Percentiles rank a stretch among this genome's conserved stretches.
These are phyloP conservation scores for Fallopia convolvulus DNA, from an alignment of 148 eudicot genomes.

Conservation along the genomic window DNA sequence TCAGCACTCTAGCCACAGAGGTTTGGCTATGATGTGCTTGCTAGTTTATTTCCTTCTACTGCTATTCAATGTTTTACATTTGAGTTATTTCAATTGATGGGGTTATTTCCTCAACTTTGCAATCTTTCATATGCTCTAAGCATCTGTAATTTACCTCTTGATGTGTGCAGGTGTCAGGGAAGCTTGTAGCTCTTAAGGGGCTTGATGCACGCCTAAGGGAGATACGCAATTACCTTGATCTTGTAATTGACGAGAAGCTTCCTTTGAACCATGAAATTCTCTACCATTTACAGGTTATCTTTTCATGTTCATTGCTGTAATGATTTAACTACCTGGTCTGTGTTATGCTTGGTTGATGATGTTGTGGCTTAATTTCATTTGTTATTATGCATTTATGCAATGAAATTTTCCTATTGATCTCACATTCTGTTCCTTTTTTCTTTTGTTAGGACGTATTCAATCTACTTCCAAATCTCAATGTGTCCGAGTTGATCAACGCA, in stretches of 20 bases:
- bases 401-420: neutral
- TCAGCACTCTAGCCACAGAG: constrained; percentile 97
- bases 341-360: neutral
- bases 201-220: constrained; percentile 80
- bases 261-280: constrained; percentile 91
- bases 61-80: neutral
- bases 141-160: neutral
- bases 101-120: neutral
- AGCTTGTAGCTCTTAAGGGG: constrained; percentile 92
- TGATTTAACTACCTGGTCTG: neutral
- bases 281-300: constrained; percentile 78
- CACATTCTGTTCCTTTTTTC: neutral
- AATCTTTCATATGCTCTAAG: neutral
- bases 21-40: constrained; percentile 20
- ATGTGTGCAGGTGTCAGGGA: constrained; percentile 67
- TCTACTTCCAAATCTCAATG: constrained; percentile 85
- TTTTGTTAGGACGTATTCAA: constrained; percentile 80
- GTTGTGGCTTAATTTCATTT: neutral
- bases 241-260: constrained; percentile 75
- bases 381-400: neutral
- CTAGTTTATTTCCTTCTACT: neutral
- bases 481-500: constrained; percentile 68
- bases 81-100: neutral
- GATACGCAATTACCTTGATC: constrained; percentile 81
- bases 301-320: neutral